Conservation (phyloP, 2,329 filamentous ascomycete species). For the Fusarium nisikadoi region DNA sequence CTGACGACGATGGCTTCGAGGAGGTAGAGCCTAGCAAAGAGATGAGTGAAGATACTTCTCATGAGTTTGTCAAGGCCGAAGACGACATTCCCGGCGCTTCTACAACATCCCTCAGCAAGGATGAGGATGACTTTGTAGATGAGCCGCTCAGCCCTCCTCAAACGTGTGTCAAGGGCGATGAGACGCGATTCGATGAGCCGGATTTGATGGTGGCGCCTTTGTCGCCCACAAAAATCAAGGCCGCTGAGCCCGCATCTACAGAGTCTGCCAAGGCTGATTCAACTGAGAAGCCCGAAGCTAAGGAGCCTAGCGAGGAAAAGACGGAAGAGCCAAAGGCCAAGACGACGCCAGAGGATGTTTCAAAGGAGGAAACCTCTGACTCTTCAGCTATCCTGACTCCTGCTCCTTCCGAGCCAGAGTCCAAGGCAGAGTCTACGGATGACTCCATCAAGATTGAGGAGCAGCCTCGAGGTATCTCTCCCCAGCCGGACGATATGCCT, state of each 20-base stretch:
- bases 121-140: slow-evolving; percentile 81
- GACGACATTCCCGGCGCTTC: slow-evolving; percentile 58
- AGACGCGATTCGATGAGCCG: slow-evolving; percentile 64
- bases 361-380: slow-evolving; percentile 32
- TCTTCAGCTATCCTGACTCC: slow-evolving; percentile 38
- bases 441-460: slow-evolving; percentile 21
- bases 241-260: slow-evolving; percentile 38
- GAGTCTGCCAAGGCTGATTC: slow-evolving; percentile 26
- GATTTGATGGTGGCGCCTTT: slow-evolving; percentile 67
- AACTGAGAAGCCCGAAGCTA: slow-evolving; percentile 19
- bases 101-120: slow-evolving; percentile 55
- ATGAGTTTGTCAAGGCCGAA: slow-evolving; percentile 72
- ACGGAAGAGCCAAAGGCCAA: slow-evolving; percentile 3
- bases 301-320: slow-evolving; percentile 9
- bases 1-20: slow-evolving; percentile 91
- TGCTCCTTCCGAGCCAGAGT: slow-evolving; percentile 40
- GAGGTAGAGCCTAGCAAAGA: slow-evolving; percentile 80
- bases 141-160: slow-evolving; percentile 77
- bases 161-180: slow-evolving; percentile 68
- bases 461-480: slow-evolving; percentile 52
- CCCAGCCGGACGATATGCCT: slow-evolving; percentile 74
- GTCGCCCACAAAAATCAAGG: slow-evolving; percentile 59
- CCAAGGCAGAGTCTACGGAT: slow-evolving; percentile 22
- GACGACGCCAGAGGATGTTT: background rate
- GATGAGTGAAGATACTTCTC: slow-evolving; percentile 76